A percentile compares a stretch with the other conserved stretches of the same genome.
These are phyloP conservation scores for Fonsecaea erecta DNA, from an alignment of 2,329 filamentous ascomycete genomes.

Conservation along the genomic window DNA sequence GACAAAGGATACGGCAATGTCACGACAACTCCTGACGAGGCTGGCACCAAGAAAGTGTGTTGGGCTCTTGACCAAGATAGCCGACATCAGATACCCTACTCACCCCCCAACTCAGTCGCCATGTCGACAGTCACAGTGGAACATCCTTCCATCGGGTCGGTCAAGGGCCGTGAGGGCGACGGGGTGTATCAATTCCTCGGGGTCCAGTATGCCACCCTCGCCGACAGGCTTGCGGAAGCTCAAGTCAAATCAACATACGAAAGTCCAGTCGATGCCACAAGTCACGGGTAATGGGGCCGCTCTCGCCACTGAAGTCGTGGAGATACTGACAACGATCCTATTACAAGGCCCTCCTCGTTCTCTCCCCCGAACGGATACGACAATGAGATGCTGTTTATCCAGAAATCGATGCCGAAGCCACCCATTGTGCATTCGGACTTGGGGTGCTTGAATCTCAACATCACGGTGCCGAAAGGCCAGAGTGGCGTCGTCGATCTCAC, in stretches of 20 bases:
- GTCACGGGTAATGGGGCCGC: constrained; percentile 42
- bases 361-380: constrained; percentile 50
- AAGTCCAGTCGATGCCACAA: constrained; percentile 42
- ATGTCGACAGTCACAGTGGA: constrained; percentile 35
- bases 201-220: constrained; percentile 46
- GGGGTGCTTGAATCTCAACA: constrained; percentile 59
- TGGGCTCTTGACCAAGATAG: not conserved
- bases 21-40: not conserved
- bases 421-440: constrained; percentile 52
- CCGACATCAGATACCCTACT: not conserved
- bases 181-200: constrained; percentile 44
- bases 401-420: constrained; percentile 51
- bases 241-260: constrained; percentile 40
- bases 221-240: constrained; percentile 44
- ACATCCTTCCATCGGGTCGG: constrained; percentile 40
- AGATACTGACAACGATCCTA: not conserved
- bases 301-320: not conserved
- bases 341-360: constrained; percentile 47
- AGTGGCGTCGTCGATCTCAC: constrained; percentile 48
- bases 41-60: not conserved
- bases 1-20: not conserved
- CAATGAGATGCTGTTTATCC: constrained; percentile 55
- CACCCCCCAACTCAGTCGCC: not conserved
- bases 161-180: constrained; percentile 39
- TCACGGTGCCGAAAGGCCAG: constrained; percentile 50